A percentile compares a stretch with the other conserved stretches of the same genome.
phyloP scores from a whole-genome alignment of 192 early-diverging fungal species.

The Linnemannia zychae region DNA sequence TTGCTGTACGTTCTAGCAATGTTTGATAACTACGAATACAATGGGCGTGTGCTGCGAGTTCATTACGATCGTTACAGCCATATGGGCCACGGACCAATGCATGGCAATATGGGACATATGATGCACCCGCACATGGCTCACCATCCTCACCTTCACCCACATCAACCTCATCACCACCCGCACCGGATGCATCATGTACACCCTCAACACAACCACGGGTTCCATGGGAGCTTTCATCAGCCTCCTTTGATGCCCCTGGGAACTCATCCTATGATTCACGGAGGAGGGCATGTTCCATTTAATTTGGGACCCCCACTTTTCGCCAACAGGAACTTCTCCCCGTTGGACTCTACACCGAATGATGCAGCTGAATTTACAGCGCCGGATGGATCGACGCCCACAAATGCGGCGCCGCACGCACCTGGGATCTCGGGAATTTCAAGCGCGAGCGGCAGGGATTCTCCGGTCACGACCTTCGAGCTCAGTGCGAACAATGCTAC shows the following conservation, averaged over 20 bases:
- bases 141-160: constrained; percentile 37
- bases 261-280: constrained; percentile 32
- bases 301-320: constrained; percentile 24
- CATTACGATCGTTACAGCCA: constrained; percentile 65
- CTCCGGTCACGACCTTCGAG: constrained; percentile 25
- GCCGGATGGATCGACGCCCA: constrained; percentile 1
- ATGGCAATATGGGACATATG: constrained; percentile 45
- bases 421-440: not conserved
- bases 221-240: constrained; percentile 40
- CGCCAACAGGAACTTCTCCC: constrained; percentile 14
- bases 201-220: constrained; percentile 33
- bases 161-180: constrained; percentile 31
- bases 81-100: constrained; percentile 39
- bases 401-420: not conserved
- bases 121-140: constrained; percentile 56
- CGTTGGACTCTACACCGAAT: constrained; percentile 14
- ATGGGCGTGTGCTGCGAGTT: constrained; percentile 63
- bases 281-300: constrained; percentile 27
- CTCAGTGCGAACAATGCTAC: not conserved
- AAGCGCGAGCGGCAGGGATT: not conserved
- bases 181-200: constrained; percentile 33
- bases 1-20: constrained; percentile 36
- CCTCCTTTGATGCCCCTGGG: constrained; percentile 37
- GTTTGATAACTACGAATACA: constrained; percentile 65
- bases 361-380: constrained; percentile 10